Percentiles rank a stretch among this genome's conserved stretches.
These are phyloP conservation scores for Prunus armeniaca DNA, from an alignment of 306 rosid species.

Conservation along the genomic window DNA sequence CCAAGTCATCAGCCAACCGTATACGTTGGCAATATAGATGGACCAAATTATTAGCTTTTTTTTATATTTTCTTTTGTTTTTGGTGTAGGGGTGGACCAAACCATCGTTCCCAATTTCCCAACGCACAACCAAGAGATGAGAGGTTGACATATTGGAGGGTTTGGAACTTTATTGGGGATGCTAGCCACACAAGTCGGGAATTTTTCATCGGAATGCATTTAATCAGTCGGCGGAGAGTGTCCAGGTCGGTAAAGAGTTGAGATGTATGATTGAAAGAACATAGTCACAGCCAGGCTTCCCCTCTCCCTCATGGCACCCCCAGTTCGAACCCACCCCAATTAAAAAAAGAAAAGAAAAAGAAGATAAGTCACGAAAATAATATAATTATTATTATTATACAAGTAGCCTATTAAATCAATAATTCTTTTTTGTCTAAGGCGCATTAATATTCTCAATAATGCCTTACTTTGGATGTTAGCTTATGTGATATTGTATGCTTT, in stretches of 20 bases:
- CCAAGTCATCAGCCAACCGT: background rate
- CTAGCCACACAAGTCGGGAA: background rate
- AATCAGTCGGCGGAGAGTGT: background rate
- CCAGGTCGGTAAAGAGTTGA: background rate
- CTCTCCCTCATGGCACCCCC: too few species aligned
- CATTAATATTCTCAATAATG: too few species aligned
- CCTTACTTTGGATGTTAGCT: too few species aligned
- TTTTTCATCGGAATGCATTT: background rate
- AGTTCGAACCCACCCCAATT: too few species aligned
- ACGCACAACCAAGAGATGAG: background rate
- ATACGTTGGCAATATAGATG: background rate
- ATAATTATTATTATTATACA: too few species aligned
- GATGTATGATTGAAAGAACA: background rate
- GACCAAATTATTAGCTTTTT: background rate
- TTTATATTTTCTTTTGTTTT: background rate
- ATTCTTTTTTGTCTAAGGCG: too few species aligned
- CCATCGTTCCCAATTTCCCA: background rate
- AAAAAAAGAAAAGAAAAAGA: too few species aligned
- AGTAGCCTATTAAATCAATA: too few species aligned
- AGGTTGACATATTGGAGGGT: background rate
- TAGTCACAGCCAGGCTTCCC: too few species aligned
- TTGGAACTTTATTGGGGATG: background rate
- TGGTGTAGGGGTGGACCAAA: background rate
- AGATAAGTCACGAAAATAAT: too few species aligned
- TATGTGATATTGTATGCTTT: too few species aligned